Base-by-base conservation (phyloP, 2,329 filamentous ascomycete species). In the Aureobasidium musti region DNA sequence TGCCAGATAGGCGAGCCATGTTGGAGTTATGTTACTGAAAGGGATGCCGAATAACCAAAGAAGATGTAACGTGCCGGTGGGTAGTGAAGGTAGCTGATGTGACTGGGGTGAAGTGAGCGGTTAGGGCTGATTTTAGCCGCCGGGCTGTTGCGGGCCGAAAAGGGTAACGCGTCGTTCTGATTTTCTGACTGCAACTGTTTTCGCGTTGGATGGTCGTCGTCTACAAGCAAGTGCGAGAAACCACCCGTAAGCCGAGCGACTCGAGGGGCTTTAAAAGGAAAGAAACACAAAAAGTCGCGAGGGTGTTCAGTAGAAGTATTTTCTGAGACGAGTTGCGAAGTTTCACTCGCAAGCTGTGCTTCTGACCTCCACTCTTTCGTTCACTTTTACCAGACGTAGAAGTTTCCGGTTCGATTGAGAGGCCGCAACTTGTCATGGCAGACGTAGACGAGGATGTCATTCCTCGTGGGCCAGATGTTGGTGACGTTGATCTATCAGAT, bases 401-500 rank as follows among this genome's bases (percentile, higher is more conserved):
- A 39, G n/a, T 6, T 21, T 10, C 3, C 17, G 23, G 33, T 19
- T 4, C 8, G 6, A 19, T 10, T 26, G 21, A 23, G 23, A 23
- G 10, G n/a, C 21, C 45, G 61, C 35, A 45, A 19, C 11, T 41
- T 10, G 69, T 21, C 8, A 79, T 79, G 77, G 76, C 76, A 13
- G 77, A 78, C 65, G 72, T 66, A 53, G 75, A 77, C 60, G 77
- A 79, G 65, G 76, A 78, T 67, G 70, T 69, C 1, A 75, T 75
- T 5, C 73, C 74, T 8, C 69, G 70, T 17, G 69, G 89, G 87
- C 8, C 89, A 91, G 75, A 88, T 90, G 72, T 86, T 87, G 78
- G 94, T 87, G 70, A 91, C 90, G 87, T 90, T 82, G 74, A 89
- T 76, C 83, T 88, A 63, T 89, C 89, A 47, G 93, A 97, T 72